Percentiles rank a stretch among this genome's conserved stretches.
Evolutionary conservation across 202 grass and related monocot species (phyloP).

Genomic region (Panicum virgatum): DNA sequence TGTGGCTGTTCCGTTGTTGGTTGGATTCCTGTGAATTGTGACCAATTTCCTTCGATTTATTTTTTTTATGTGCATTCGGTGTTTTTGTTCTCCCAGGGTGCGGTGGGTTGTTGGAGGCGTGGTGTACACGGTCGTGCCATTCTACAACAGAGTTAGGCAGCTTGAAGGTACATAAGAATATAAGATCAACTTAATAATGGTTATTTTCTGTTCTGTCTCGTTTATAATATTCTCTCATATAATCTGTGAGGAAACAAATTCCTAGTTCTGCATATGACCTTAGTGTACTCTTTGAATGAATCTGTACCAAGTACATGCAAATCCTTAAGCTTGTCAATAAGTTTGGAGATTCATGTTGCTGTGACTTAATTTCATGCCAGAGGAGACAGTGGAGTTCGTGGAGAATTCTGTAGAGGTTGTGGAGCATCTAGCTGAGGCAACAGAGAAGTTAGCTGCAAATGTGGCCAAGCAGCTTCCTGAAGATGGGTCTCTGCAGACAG

Average conservation of each 20-base stretch:
- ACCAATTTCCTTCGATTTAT: neutral
- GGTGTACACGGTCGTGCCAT: conserved; percentile 41
- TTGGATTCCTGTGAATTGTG: neutral
- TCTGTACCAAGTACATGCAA: neutral
- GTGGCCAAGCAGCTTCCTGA: conserved; percentile 50
- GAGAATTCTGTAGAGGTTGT: conserved; percentile 48
- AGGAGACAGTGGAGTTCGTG: conserved; percentile 36
- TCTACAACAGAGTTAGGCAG: conserved; percentile 52
- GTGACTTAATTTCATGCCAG: conserved; percentile 25
- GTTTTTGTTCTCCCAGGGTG: conserved; percentile 28
- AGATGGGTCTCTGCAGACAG: conserved; percentile 46
- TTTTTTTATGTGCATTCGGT: neutral
- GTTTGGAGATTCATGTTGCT: conserved; percentile 6
- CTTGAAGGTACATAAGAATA: conserved; percentile 40
- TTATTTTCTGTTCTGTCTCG: neutral
- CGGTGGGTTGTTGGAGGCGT: conserved; percentile 47
- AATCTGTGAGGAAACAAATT: neutral
- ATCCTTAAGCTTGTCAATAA: neutral
- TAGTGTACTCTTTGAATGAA: neutral
- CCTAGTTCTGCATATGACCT: neutral
- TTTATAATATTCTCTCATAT: neutral
- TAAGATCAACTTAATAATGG: neutral
- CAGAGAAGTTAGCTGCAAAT: conserved; percentile 60
- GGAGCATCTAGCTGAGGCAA: conserved; percentile 61
- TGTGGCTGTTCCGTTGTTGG: neutral